Base-by-base conservation (phyloP, 2,329 filamentous ascomycete species). In the Tolypocladium sp. region DNA sequence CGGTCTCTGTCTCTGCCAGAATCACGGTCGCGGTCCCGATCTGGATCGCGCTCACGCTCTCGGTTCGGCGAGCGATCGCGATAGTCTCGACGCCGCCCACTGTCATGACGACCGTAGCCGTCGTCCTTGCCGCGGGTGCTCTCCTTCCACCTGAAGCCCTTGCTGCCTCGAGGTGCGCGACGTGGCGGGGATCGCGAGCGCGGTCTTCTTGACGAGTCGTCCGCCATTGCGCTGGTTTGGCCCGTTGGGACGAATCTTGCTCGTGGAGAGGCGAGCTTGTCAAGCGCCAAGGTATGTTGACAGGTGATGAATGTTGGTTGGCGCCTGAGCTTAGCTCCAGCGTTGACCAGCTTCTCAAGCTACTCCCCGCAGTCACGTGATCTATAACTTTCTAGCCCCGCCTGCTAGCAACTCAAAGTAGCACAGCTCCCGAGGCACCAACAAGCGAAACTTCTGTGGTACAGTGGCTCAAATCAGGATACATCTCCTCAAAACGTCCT, bases 141-240 rank as follows among this genome's bases (percentile, higher is more conserved):
- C 57, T 83, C 81, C 65, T 86, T 87, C 77, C 80, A 86, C 64
- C 79, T 79, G 64, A 86, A 83, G 12, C 82, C 59, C 27, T 61
- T 78, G 55, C 63, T 67, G 40, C 64, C 60, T 38, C 63, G 67
- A 10, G 66, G 64, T 1, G 63, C 63, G 3, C 64, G 61, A 12
- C 66, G 64, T 1, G 62, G 42, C 4, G 70, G 70, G 2, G 69
- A 71, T 25, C 66, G 61, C 25, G 69, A 68, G 49, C 67, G 64
- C 42, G 63, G 64, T 59, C 66, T 61, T 58, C 63, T 64, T 33
- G 65, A 61, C 22, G 63, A 53, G n/a, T 60, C 57, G 57, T 67
- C 67, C 2, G 62, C 61, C 69, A 71, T 71, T 33, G 15, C 44
- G 46, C 22, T 53, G 6, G 9, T 17, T 37, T 51, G 27, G 40